Base-by-base conservation (phyloP, 1,284 basidiomycete genomes). In the Marasmius oreades region DNA sequence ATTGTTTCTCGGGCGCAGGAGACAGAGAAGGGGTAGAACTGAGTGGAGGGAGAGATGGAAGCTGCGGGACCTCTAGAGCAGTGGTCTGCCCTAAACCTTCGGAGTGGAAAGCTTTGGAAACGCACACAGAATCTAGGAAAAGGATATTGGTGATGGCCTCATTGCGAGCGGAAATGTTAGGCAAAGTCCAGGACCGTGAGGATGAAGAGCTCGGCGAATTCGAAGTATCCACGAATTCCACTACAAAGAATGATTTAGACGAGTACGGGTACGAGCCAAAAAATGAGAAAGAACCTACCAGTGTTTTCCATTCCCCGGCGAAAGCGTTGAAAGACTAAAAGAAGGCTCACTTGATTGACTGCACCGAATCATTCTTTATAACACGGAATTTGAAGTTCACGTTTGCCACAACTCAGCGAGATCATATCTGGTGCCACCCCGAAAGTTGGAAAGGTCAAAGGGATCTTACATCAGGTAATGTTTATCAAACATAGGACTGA, bases 11-110 rank as follows among this genome's bases (percentile, higher is more conserved):
- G 10, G 61, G 55, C 24, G 61, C 61, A 1, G 62, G 61, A 22
- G 63, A 60, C 39, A 55, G 43, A 8, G 62, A 34, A 23, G 59
- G 61, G 64, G 56, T 26, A 63, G 53, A 26, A 59, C 42, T 18
- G 61, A 55, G 48, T 22, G 57, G 62, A 48, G 53, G 52, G 50
- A 58, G 58, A 18, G 52, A 57, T 3, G 55, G 57, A n/a, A n/a
- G 37, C 42, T 37, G 46, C 18, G 33, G 51, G n/a, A 37, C 5
- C n/a, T 37, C 36, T 11, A 5, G 5, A n/a, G 5, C n/a, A n/a
- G 36, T 11, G 12, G 36, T 11, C 36, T 37, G 12, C n/a, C 12
- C 36, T 37, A n/a, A n/a, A n/a, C n/a, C n/a, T n/a, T 37, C 36
- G n/a, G 12, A 37, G 36, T n/a, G 36, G 36, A 37, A 37, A n/a